These are phyloP conservation scores for Arthrobotrys musiformis DNA, from an alignment of 2,329 filamentous ascomycete genomes.

Conservation along the genomic window DNA sequence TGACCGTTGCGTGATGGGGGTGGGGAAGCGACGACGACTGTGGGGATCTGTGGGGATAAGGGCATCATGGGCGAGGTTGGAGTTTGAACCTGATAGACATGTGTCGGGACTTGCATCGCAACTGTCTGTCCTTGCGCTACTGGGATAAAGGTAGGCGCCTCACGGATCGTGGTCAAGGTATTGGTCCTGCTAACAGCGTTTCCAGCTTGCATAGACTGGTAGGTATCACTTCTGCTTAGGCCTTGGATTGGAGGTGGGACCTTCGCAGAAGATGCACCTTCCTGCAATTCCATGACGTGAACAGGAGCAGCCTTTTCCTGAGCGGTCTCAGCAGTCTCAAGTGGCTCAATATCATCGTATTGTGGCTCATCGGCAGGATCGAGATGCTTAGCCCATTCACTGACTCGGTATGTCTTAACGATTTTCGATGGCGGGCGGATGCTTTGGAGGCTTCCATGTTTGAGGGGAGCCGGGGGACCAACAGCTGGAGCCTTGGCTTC, in stretches of 20 bases:
- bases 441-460: constrained; percentile 46
- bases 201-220: constrained; percentile 47
- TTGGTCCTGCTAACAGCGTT: constrained; percentile 37
- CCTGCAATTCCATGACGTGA: constrained; percentile 72
- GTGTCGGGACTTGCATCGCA: constrained; percentile 30
- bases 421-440: constrained; percentile 70
- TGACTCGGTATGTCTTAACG: constrained; percentile 85
- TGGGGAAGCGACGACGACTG: constrained; percentile 45
- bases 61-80: constrained; percentile 12
- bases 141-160: constrained; percentile 15
- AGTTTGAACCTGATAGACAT: constrained; percentile 1
- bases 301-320: constrained; percentile 72
- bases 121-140: constrained; percentile 12
- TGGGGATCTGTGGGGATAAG: constrained; percentile 44
- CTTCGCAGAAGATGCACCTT: constrained; percentile 64
- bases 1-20: constrained; percentile 30
- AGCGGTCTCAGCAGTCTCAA: constrained; percentile 63
- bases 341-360: constrained; percentile 70
- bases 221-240: constrained; percentile 62
- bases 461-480: constrained; percentile 43
- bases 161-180: constrained; percentile 40
- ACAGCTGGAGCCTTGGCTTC: constrained; percentile 36
- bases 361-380: constrained; percentile 78
- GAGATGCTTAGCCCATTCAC: constrained; percentile 95
- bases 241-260: constrained; percentile 44